phyloP scores from a whole-genome alignment of 2,329 filamentous ascomycete genomes.

The Monilinia fructicola region DNA sequence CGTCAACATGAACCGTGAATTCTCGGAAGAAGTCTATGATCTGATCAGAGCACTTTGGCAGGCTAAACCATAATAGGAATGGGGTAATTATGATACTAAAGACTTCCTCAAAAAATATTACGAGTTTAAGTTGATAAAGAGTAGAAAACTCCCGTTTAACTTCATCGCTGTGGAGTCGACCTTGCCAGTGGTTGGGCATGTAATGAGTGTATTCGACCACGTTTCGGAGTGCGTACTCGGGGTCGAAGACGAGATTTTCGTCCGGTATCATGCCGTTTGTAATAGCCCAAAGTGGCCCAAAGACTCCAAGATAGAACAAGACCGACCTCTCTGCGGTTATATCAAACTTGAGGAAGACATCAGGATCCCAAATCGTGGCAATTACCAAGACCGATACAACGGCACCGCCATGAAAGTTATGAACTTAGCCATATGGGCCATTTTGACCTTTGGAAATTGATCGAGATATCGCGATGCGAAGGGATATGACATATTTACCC shows the following conservation, averaged over 20 bases:
- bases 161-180: slow-evolving; percentile 87
- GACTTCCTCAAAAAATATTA: slow-evolving; percentile 91
- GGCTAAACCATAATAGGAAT: slow-evolving; percentile 79
- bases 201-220: slow-evolving; percentile 95
- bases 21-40: slow-evolving; percentile 98
- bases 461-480: slow-evolving; percentile 91
- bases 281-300: slow-evolving; percentile 79
- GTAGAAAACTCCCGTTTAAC: slow-evolving; percentile 87
- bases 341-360: slow-evolving; percentile 88
- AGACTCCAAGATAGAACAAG: slow-evolving; percentile 83
- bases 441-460: slow-evolving; percentile 95
- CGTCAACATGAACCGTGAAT: slow-evolving; percentile 95
- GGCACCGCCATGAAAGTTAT: slow-evolving; percentile 82
- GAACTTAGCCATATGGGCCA: slow-evolving; percentile 78
- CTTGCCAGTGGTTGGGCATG: slow-evolving; percentile 84
- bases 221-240: slow-evolving; percentile 81
- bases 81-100: slow-evolving; percentile 90
- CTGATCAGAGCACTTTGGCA: slow-evolving; percentile 85
- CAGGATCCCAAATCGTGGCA: slow-evolving; percentile 83
- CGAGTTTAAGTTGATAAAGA: slow-evolving; percentile 86
- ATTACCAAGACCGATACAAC: slow-evolving; percentile 82
- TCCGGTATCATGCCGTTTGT: slow-evolving; percentile 82
- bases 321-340: slow-evolving; percentile 85
- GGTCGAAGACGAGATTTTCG: slow-evolving; percentile 87
- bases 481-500: slow-evolving; percentile 90